Conservation (phyloP, 768 basidiomycete genomes). For the Neoboletus magnificus region DNA sequence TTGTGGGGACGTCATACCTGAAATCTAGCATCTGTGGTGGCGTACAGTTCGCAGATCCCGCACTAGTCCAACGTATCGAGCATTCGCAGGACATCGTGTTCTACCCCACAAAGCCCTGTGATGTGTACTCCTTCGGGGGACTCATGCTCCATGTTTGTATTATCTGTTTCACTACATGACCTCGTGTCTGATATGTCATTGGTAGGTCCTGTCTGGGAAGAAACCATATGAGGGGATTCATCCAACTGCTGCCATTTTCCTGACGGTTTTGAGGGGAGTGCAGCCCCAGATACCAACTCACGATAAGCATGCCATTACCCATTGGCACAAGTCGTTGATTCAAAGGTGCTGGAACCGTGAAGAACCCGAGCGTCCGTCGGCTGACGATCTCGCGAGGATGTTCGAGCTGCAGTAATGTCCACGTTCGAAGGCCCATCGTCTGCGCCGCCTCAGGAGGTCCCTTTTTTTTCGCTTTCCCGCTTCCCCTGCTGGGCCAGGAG, state of each 20-base stretch:
- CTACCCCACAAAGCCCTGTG: constrained; percentile 19
- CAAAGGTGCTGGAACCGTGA: constrained; percentile 16
- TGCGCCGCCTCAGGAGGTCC: too few relatives aligned
- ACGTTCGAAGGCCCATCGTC: background rate
- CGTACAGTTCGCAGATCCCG: constrained; percentile 47
- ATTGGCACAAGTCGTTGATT: constrained; percentile 7
- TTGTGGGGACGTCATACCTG: constrained; percentile 27
- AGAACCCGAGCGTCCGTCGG: constrained; percentile 17
- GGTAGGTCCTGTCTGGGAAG: constrained; percentile 20
- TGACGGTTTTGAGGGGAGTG: constrained; percentile 4
- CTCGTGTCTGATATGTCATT: constrained; percentile 4
- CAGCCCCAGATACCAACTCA: constrained; percentile 11
- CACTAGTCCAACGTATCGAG: constrained; percentile 14
- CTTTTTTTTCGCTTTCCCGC: background rate
- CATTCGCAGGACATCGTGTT: background rate
- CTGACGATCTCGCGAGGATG: constrained; percentile 2
- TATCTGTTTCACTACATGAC: background rate
- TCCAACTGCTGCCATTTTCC: background rate
- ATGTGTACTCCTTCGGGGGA: constrained; percentile 35
- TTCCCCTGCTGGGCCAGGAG: background rate
- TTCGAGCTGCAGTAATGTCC: background rate
- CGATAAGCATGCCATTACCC: background rate
- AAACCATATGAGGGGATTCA: constrained; percentile 15
- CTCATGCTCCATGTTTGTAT: constrained; percentile 31
- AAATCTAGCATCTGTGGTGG: constrained; percentile 37